Evolutionary conservation across 306 rosid genomes (phyloP), one percentile per base, ranked within the genome.

Genomic region (Nissolia schottii): DNA sequence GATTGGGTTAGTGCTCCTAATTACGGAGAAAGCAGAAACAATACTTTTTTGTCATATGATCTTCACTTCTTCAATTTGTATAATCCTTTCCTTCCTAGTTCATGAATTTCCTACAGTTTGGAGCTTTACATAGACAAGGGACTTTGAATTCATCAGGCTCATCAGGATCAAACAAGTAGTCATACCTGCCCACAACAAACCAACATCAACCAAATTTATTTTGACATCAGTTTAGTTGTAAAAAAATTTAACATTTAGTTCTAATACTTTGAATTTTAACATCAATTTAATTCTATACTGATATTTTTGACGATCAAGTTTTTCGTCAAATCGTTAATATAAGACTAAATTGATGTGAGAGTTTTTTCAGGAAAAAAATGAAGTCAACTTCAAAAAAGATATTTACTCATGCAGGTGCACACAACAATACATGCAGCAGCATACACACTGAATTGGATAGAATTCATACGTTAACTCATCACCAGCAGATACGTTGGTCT

Each of bases 141-240:
- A 95, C 99, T 87, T 95, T 95, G 84, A 81, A 81, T 81, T 95
- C 99, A 12, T 92, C 99, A 1, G 99, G 96, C 74, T 95, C 99
- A 28, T 95, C 89, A 2, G 99, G 96, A 88, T 95, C 99, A 69
- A 95, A 95, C 85, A 95, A 84, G 83, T 95, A 95, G 75, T 95
- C 99, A 62, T 95, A 95, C 84, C 99, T 95, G 89, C 67, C 77
- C 64, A 76, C 2, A 2, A 51, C 84, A 76, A 48, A 68, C 56
- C 77, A 77, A 70, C 50, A 37, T 62, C 71, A 60, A 46, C 10
- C 14, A 24, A 22, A 20, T n/a, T n/a, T n/a, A n/a, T n/a, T n/a
- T n/a, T n/a, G n/a, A n/a, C n/a, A n/a, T n/a, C n/a, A n/a, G n/a
- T n/a, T n/a, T n/a, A n/a, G n/a, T n/a, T n/a, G n/a, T n/a, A n/a